phyloP scores from a whole-genome alignment of 2,329 filamentous ascomycete genomes.

The Apiospora phragmitis region DNA sequence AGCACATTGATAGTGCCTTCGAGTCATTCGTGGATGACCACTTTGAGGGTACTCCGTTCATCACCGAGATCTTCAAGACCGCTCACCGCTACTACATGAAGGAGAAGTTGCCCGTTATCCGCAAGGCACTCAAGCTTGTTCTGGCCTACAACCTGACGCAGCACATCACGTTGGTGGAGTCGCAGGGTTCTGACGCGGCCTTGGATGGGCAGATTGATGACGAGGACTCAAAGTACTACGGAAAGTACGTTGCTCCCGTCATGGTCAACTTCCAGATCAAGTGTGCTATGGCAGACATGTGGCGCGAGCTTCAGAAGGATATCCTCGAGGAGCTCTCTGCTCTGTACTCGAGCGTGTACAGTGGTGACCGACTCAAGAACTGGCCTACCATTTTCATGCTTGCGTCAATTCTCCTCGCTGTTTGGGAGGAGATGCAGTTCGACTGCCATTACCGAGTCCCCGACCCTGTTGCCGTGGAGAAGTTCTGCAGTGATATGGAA shows the following conservation, averaged over 20 bases:
- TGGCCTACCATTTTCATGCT: conserved; percentile 99
- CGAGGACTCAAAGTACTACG: conserved; percentile 81
- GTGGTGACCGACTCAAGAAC: conserved; percentile 95
- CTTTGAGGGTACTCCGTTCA: conserved; percentile 92
- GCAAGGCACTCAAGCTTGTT: conserved; percentile 92
- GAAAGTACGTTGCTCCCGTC: conserved; percentile 89
- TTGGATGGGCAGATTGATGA: conserved; percentile 84
- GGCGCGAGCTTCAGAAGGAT: conserved; percentile 95
- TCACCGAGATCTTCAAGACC: conserved; percentile 95
- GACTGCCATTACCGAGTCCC: conserved; percentile 95
- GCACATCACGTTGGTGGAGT: conserved; percentile 93
- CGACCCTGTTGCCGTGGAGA: conserved; percentile 80
- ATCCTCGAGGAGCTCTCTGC: conserved; percentile 90
- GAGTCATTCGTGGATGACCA: conserved; percentile 94
- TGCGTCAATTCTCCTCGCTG: conserved; percentile 85
- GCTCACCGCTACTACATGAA: conserved; percentile 91
- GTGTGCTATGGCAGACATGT: conserved; percentile 95
- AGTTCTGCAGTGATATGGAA: conserved; percentile 98
- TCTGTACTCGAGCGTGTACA: conserved; percentile 97
- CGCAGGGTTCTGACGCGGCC: conserved; percentile 75
- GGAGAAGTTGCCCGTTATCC: conserved; percentile 84
- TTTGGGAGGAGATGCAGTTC: conserved; percentile 99
- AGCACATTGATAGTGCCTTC: conserved; percentile 89
- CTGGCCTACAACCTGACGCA: conserved; percentile 94
- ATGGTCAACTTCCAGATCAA: conserved; percentile 99